phyloP scores from a whole-genome alignment of 768 basidiomycete genomes.

The Lactarius pseudohatsudake region DNA sequence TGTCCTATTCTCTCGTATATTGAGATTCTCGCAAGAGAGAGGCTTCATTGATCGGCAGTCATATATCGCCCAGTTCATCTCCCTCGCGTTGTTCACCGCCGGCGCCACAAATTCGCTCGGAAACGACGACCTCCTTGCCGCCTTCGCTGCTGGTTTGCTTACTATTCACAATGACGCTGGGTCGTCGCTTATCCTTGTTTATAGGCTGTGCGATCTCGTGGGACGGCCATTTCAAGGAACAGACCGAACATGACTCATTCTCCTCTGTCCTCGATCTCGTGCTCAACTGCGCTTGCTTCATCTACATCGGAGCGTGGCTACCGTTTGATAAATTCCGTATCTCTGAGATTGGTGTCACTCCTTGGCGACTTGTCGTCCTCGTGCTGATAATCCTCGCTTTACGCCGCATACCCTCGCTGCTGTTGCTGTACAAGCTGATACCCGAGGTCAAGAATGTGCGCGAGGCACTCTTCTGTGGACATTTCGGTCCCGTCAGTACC shows the following conservation, averaged over 20 bases:
- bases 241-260: conserved; percentile 84
- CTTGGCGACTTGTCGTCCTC: conserved; percentile 73
- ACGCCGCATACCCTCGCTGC: conserved; percentile 76
- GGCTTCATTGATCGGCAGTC: conserved; percentile 78
- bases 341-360: conserved; percentile 57
- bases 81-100: conserved; percentile 67
- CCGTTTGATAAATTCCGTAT: conserved; percentile 60
- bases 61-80: conserved; percentile 81
- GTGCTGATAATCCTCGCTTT: conserved; percentile 67
- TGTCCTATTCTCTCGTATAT: conserved; percentile 62
- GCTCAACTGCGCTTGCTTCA: conserved; percentile 75
- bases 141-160: conserved; percentile 72
- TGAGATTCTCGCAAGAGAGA: conserved; percentile 64
- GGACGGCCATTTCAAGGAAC: conserved; percentile 80
- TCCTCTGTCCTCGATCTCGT: conserved; percentile 89
- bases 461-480: conserved; percentile 88
- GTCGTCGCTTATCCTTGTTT: conserved; percentile 17
- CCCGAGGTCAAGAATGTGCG: conserved; percentile 84
- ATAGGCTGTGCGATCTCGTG: conserved; percentile 86
- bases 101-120: conserved; percentile 82
- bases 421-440: conserved; percentile 77
- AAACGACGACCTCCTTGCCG: conserved; percentile 85
- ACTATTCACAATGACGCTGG: background rate
- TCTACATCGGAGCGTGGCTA: conserved; percentile 88
- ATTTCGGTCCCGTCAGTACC: conserved; percentile 62